These are phyloP conservation scores for Sporisorium reilianum DNA, from an alignment of 1,284 basidiomycete genomes.

Conservation along the genomic window DNA sequence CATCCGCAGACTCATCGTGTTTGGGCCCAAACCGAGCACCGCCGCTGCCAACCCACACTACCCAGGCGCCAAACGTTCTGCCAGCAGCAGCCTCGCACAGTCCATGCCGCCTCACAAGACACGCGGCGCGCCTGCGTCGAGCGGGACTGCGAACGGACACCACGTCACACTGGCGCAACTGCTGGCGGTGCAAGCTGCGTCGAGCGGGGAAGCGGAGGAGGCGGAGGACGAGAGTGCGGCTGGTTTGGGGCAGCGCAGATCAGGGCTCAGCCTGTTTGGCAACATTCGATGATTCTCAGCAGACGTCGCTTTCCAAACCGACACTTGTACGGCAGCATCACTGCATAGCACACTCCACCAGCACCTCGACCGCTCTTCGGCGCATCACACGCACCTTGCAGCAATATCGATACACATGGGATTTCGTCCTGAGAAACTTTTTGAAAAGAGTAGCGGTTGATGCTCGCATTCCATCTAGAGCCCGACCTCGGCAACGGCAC, in stretches of 20 bases:
- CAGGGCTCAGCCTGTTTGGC: constrained; percentile 36
- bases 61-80: constrained; percentile 9
- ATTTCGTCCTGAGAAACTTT: neutral
- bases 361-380: too few species aligned
- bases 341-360: neutral
- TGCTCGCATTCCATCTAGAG: constrained; percentile 13
- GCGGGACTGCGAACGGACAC: neutral
- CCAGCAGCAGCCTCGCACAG: neutral
- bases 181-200: constrained; percentile 20
- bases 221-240: constrained; percentile 8
- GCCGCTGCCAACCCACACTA: neutral
- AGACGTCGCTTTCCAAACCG: too few species aligned
- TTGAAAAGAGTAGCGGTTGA: neutral
- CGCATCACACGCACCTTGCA: neutral
- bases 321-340: too few species aligned
- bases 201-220: constrained; percentile 1
- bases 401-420: constrained; percentile 7
- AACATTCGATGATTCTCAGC: constrained; percentile 32
- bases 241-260: constrained; percentile 9
- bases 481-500: constrained; percentile 44
- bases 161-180: constrained; percentile 38
- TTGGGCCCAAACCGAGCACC: constrained; percentile 75
- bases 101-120: constrained; percentile 3
- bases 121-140: neutral
- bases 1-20: constrained; percentile 86